phyloP scores from a whole-genome alignment of 1,284 basidiomycete species.

The Psilocybe mexicana region DNA sequence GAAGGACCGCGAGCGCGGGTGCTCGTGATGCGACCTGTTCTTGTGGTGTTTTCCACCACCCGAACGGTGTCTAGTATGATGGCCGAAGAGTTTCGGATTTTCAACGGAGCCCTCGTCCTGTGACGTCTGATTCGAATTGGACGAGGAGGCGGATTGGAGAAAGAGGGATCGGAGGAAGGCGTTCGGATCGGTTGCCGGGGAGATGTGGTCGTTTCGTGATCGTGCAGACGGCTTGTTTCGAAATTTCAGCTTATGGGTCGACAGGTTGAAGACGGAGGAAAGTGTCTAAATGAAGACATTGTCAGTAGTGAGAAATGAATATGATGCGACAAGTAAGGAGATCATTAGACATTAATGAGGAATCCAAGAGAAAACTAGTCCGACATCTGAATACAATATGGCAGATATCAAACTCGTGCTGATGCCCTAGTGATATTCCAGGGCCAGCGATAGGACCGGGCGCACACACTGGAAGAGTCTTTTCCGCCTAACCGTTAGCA shows the following conservation, averaged over 20 bases:
- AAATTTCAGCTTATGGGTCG: slow-evolving; percentile 58
- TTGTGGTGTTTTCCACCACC: slow-evolving; percentile 16
- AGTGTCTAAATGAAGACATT: slow-evolving; percentile 45
- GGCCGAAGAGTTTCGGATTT: slow-evolving; percentile 12
- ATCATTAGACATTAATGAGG: slow-evolving; percentile 11
- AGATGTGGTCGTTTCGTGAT: slow-evolving; percentile 9
- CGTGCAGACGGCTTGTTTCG: slow-evolving; percentile 26
- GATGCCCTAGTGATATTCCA: slow-evolving; percentile 12
- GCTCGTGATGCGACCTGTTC: slow-evolving; percentile 17
- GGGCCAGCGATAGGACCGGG: background rate
- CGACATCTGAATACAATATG: background rate
- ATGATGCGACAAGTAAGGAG: slow-evolving; percentile 23
- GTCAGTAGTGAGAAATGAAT: slow-evolving; percentile 11
- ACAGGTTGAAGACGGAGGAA: slow-evolving; percentile 56
- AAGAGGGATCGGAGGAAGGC: slow-evolving; percentile 60
- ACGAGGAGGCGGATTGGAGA: slow-evolving; percentile 33
- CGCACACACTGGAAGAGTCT: background rate
- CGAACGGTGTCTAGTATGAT: slow-evolving; percentile 28
- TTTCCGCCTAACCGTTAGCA: background rate
- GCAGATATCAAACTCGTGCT: slow-evolving; percentile 18
- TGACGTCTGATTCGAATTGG: slow-evolving; percentile 20
- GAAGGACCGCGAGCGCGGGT: slow-evolving; percentile 32
- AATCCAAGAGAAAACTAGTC: background rate
- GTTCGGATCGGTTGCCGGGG: slow-evolving; percentile 22
- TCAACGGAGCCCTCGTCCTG: slow-evolving; percentile 30